Conservation (phyloP, 129 eudicot species). For the Gnaphalium uliginosum region DNA sequence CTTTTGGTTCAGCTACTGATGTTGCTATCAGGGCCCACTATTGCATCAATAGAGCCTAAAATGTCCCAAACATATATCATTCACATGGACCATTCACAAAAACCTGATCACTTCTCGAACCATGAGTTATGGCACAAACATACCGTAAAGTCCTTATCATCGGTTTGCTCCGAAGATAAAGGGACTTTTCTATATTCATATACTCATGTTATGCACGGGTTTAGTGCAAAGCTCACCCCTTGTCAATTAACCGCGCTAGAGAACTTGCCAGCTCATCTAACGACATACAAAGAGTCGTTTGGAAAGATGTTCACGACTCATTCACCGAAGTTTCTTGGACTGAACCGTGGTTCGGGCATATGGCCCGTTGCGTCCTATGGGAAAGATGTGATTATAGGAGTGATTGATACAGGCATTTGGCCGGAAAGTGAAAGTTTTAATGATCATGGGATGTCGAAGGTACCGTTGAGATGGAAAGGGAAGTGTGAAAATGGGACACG, state of each 20-base stretch:
- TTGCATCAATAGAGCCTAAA: background rate
- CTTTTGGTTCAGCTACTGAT: conserved; percentile 18
- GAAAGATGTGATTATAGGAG: conserved; percentile 40
- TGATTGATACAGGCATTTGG: conserved; percentile 45
- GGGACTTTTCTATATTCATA: conserved; percentile 36
- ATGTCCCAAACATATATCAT: conserved; percentile 36
- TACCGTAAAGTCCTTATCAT: conserved; percentile 24
- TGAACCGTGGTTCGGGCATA: conserved; percentile 34
- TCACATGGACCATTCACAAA: conserved; percentile 42
- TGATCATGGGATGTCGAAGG: conserved; percentile 31
- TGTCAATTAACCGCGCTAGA: conserved; percentile 36
- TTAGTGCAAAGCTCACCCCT: conserved; percentile 37
- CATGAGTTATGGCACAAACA: conserved; percentile 40
- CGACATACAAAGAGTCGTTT: conserved; percentile 34
- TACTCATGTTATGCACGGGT: conserved; percentile 42
- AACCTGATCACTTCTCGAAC: conserved; percentile 36
- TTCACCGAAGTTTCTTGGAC: conserved; percentile 36
- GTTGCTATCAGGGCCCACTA: conserved; percentile 14
- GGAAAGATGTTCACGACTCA: conserved; percentile 44
- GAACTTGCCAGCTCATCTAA: conserved; percentile 35
- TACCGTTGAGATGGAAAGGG: conserved; percentile 45
- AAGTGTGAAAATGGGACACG: conserved; percentile 39
- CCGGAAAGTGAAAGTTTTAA: background rate
- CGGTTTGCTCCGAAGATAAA: conserved; percentile 10
- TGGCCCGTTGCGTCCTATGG: conserved; percentile 39